These are phyloP conservation scores for Puccinia horiana DNA, from an alignment of 1,284 basidiomycete genomes.

Conservation along the genomic window DNA sequence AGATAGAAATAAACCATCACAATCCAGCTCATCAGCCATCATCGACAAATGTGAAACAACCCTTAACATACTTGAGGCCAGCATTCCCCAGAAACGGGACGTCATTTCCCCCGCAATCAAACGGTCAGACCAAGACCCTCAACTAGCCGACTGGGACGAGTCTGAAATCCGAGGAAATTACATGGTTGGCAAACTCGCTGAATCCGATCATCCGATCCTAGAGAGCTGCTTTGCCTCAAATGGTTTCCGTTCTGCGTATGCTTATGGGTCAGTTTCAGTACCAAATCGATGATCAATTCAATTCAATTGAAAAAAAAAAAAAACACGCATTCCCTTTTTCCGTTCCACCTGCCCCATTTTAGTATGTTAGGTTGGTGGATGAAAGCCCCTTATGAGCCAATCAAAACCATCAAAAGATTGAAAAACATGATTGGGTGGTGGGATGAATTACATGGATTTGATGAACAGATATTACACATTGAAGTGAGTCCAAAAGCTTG, in stretches of 20 bases:
- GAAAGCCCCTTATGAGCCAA: conserved; percentile 45
- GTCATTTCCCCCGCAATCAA: neutral
- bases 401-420: conserved; percentile 20
- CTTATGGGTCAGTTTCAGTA: conserved; percentile 21
- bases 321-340: neutral
- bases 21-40: neutral
- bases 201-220: conserved; percentile 12
- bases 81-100: conserved; percentile 27
- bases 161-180: conserved; percentile 28
- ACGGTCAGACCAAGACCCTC: neutral
- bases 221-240: conserved; percentile 38
- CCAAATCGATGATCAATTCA: neutral
- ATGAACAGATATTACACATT: conserved; percentile 46
- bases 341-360: neutral
- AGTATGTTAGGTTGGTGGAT: conserved; percentile 49
- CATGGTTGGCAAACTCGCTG: conserved; percentile 28
- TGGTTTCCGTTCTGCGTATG: conserved; percentile 38
- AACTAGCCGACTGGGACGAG: conserved; percentile 31
- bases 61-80: conserved; percentile 19
- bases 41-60: conserved; percentile 33
- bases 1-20: neutral
- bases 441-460: conserved; percentile 31
- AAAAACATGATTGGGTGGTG: conserved; percentile 38
- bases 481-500: conserved; percentile 26
- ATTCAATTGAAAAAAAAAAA: neutral